Conservation (phyloP, 176 grass and related monocot genomes). For the Tuctoria greenei region DNA sequence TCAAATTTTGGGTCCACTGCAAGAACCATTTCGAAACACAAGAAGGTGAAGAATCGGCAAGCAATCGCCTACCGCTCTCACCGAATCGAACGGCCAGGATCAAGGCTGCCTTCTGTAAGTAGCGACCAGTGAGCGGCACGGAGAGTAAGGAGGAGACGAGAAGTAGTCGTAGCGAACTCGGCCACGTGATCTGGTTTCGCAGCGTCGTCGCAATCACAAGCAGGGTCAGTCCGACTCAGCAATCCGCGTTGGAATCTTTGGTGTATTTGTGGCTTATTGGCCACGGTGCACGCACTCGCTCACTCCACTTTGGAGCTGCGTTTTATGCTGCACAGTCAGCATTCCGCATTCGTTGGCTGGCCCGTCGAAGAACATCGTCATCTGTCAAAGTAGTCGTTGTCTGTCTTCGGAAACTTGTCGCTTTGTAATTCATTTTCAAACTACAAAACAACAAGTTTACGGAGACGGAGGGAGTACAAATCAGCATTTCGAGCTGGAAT, state of each 20-base stretch:
- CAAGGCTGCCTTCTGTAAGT: no score
- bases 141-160: no score
- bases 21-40: not conserved
- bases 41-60: not conserved
- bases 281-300: not conserved
- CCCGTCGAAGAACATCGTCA: not conserved
- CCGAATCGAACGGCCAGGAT: not conserved
- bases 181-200: no score
- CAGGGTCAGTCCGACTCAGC: constrained; percentile 52
- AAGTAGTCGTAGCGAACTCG: no score
- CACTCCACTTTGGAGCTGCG: not conserved
- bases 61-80: not conserved
- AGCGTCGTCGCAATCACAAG: no score
- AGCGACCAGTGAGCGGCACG: no score
- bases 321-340: constrained; percentile 30
- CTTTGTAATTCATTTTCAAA: no score
- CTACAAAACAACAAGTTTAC: no score
- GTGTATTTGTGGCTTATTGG: not conserved
- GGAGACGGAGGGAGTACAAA: no score
- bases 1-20: not conserved
- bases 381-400: no score
- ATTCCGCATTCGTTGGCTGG: not conserved
- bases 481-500: no score
- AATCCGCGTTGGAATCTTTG: constrained; percentile 30
- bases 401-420: no score